A percentile compares a stretch with the other conserved stretches of the same genome.
phyloP scores from a whole-genome alignment of 1,284 basidiomycete genomes.

The Ceratobasidium theobromae region DNA sequence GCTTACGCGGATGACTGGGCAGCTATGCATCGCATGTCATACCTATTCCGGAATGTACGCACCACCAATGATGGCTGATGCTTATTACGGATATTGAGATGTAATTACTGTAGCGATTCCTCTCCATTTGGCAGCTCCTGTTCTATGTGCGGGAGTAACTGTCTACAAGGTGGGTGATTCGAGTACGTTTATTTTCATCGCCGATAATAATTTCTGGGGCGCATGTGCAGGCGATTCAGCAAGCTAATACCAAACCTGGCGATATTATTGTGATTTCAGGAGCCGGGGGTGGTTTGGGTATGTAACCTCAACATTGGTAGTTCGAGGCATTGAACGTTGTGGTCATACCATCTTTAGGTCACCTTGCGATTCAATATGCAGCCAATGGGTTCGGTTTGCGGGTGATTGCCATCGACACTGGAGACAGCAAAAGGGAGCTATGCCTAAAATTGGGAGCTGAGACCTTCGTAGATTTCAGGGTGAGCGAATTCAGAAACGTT shows the following conservation, averaged over 20 bases:
- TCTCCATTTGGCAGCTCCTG: conserved; percentile 2
- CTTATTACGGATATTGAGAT: conserved; percentile 40
- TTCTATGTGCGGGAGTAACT: conserved; percentile 57
- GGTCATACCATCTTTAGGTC: conserved; percentile 39
- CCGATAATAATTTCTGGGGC: too few relatives aligned
- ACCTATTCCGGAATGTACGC: conserved; percentile 15
- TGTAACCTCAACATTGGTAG: neutral
- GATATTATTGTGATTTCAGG: conserved; percentile 82
- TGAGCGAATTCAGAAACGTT: neutral
- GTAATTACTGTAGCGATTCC: conserved; percentile 45
- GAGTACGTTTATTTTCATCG: too few relatives aligned
- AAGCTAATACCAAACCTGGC: conserved; percentile 64
- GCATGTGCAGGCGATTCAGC: conserved; percentile 76
- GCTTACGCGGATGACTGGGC: conserved; percentile 40
- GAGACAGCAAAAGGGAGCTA: conserved; percentile 72
- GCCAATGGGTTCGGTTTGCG: conserved; percentile 66
- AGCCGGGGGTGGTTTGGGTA: conserved; percentile 62
- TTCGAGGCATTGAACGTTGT: neutral
- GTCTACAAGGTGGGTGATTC: conserved; percentile 48
- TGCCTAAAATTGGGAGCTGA: conserved; percentile 71
- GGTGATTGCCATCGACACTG: conserved; percentile 81
- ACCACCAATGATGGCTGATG: too few relatives aligned
- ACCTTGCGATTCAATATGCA: conserved; percentile 74
- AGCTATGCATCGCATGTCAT: conserved; percentile 25
- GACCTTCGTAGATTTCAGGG: conserved; percentile 78